phyloP scores from a whole-genome alignment of 2,329 filamentous ascomycete species.

The Alternaria postmessia region DNA sequence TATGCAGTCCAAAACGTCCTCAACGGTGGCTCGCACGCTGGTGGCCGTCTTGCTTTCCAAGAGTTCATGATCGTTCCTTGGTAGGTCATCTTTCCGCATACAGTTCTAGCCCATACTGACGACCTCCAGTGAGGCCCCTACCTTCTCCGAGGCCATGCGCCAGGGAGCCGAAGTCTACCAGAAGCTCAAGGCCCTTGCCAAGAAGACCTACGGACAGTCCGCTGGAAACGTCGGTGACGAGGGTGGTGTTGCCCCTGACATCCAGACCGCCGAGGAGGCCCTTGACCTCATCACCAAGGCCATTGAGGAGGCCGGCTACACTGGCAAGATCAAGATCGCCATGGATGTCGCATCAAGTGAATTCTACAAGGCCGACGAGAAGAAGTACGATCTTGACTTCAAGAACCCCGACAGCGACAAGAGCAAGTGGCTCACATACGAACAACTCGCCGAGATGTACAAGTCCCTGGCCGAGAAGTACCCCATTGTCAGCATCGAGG shows the following conservation, averaged over 20 bases:
- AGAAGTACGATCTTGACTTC: slow-evolving; percentile 99
- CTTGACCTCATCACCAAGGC: slow-evolving; percentile 94
- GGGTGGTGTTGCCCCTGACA: slow-evolving; percentile 99
- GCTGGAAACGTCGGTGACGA: slow-evolving; percentile 99
- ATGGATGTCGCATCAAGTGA: slow-evolving; percentile 99
- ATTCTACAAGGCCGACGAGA: slow-evolving; percentile 95
- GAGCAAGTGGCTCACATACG: slow-evolving; percentile 98
- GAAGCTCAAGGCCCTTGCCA: slow-evolving; percentile 92
- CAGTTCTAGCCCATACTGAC: slow-evolving; percentile 23
- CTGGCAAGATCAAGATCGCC: slow-evolving; percentile 94
- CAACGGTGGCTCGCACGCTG: slow-evolving; percentile 87
- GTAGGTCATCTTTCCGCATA: slow-evolving; percentile 41
- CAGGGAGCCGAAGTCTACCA: slow-evolving; percentile 98
- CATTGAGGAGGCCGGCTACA: slow-evolving; percentile 95
- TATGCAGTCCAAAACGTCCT: slow-evolving; percentile 59
- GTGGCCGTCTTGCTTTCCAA: slow-evolving; percentile 79
- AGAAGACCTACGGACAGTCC: slow-evolving; percentile 99
- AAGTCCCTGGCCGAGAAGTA: slow-evolving; percentile 89
- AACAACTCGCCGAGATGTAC: slow-evolving; percentile 94
- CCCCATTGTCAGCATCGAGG: slow-evolving; percentile 98
- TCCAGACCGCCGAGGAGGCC: slow-evolving; percentile 95
- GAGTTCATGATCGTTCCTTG: slow-evolving; percentile 64
- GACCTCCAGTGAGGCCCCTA: slow-evolving; percentile 72
- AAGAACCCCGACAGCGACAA: slow-evolving; percentile 99
- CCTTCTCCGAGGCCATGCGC: slow-evolving; percentile 95